Conservation (phyloP, 164 flowering plant species). For the Brasenia schreberi region DNA sequence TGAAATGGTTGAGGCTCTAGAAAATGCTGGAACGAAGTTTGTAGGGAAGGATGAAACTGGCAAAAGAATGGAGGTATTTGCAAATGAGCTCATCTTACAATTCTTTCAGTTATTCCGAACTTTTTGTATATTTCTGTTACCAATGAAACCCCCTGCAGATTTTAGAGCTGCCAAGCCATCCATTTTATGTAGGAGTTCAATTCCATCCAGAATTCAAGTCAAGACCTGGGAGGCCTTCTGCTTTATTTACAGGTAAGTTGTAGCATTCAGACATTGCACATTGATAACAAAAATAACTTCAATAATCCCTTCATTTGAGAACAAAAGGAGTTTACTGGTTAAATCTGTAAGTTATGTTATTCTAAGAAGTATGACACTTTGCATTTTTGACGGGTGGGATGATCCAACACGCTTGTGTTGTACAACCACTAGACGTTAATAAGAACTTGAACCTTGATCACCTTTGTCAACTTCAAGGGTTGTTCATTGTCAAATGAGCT, state of each 20-base stretch:
- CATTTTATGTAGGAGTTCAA: conserved; percentile 87
- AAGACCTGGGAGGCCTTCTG: conserved; percentile 84
- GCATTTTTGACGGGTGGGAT: not conserved
- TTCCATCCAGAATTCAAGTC: conserved; percentile 98
- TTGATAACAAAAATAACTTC: not conserved
- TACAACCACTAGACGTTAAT: not conserved
- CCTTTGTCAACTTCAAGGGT: too few species aligned
- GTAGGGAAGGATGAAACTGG: conserved; percentile 94
- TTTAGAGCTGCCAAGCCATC: conserved; percentile 74
- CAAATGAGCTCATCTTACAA: not conserved
- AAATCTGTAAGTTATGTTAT: not conserved
- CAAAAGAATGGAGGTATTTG: conserved; percentile 76
- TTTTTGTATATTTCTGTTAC: not conserved
- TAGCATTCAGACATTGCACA: not conserved
- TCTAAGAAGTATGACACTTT: not conserved
- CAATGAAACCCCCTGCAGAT: conserved; percentile 30
- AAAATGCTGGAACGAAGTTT: conserved; percentile 73
- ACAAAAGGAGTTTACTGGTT: not conserved
- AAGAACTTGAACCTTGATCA: not conserved
- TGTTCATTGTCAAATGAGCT: too few species aligned
- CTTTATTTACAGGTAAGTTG: conserved; percentile 62
- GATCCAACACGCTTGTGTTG: not conserved
- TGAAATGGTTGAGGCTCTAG: conserved; percentile 40
- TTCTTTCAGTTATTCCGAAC: not conserved
- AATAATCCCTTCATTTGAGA: not conserved